Evolutionary conservation across 23 red algal species (phyloP).

Genomic region (Agarophyton chilense): DNA sequence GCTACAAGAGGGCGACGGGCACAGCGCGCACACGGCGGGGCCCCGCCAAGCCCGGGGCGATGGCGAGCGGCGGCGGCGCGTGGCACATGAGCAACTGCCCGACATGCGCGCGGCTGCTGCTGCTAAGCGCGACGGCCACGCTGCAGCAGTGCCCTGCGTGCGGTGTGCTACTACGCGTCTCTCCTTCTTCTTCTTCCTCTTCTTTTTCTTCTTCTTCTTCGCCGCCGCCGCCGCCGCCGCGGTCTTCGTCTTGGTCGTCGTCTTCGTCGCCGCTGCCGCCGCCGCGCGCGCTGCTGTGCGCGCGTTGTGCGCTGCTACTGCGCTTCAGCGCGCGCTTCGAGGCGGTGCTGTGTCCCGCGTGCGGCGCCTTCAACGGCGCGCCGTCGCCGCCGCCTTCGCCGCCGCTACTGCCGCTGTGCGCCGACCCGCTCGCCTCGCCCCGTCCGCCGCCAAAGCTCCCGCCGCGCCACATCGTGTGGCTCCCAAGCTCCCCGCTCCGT

Average conservation of each 20-base stretch:
- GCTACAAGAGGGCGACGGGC: not conserved
- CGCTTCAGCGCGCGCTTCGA: not conserved
- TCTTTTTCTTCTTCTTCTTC: not conserved
- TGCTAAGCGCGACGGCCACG: not conserved
- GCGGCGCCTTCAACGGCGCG: not conserved
- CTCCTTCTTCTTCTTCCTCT: too few relatives aligned
- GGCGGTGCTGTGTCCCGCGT: slow-evolving; percentile 19
- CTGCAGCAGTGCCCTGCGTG: slow-evolving; percentile 37
- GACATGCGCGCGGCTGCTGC: slow-evolving; percentile 34
- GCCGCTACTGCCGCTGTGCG: not conserved
- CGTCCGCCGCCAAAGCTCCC: slow-evolving; percentile 37
- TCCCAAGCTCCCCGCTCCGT: slow-evolving; percentile 28
- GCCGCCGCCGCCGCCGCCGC: not conserved
- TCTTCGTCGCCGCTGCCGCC: not conserved
- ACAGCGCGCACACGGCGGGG: not conserved
- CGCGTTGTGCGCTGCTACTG: slow-evolving; percentile 19
- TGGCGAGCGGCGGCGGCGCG: slow-evolving; percentile 3
- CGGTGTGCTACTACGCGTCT: not conserved
- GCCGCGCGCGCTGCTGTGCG: not conserved
- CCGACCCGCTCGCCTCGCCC: not conserved
- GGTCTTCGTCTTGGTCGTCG: not conserved
- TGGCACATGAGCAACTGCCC: slow-evolving; percentile 29
- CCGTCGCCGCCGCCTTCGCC: not conserved
- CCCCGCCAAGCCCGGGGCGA: not conserved
- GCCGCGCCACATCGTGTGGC: slow-evolving; percentile 37